Conservation (phyloP, 23 red algal species). For the Rhodosorus marinus region DNA sequence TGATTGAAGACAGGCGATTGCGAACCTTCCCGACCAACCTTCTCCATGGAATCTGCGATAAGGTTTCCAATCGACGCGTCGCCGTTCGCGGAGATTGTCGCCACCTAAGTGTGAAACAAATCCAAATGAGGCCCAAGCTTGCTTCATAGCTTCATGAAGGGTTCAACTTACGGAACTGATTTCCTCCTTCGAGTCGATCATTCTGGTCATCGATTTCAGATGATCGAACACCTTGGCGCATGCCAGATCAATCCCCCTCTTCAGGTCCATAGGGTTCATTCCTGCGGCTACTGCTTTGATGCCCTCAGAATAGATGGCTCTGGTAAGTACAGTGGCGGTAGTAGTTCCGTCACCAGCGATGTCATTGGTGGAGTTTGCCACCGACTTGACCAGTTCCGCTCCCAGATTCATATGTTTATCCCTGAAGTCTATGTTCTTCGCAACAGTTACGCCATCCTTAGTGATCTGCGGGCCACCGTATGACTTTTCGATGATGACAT, state of each 20-base stretch:
- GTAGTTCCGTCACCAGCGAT: conserved; percentile 97
- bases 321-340: conserved; percentile 84
- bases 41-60: conserved; percentile 94
- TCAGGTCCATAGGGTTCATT: conserved; percentile 99
- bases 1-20: too few species aligned
- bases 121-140: too few species aligned
- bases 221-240: conserved; percentile 57
- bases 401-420: conserved; percentile 92
- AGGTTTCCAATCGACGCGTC: conserved; percentile 59
- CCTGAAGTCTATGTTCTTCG: conserved; percentile 85
- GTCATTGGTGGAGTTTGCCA: conserved; percentile 87
- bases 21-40: conserved; percentile 81
- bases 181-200: conserved; percentile 72
- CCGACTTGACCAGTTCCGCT: conserved; percentile 70
- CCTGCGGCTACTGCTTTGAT: conserved; percentile 97
- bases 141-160: too few species aligned
- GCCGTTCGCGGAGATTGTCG: conserved; percentile 91
- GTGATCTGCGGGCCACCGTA: conserved; percentile 96
- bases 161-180: conserved; percentile 88
- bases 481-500: conserved; percentile 87
- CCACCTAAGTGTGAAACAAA: too few species aligned
- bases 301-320: conserved; percentile 86
- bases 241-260: conserved; percentile 84
- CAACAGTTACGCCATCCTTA: conserved; percentile 98
- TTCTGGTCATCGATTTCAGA: conserved; percentile 46